Base-by-base conservation (phyloP, 2,329 filamentous ascomycete species). In the Talaromyces pinophilus region DNA sequence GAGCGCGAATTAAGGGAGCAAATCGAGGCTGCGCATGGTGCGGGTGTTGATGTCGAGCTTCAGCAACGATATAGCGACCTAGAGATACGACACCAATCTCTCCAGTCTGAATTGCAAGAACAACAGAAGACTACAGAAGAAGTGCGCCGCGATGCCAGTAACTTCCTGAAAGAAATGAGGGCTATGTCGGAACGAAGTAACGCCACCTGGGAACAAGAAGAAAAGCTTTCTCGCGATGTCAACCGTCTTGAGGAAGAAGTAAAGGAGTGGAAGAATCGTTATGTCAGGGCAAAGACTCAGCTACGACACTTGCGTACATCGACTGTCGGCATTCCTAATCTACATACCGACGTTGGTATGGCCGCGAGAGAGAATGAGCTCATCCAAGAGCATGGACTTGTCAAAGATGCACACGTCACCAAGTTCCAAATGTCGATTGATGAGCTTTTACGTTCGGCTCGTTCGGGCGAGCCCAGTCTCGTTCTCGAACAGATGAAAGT, bases 401-500 rank as follows among this genome's bases (percentile, higher is more conserved):
- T 99, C 72, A 93, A 92, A 79, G 95, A 97, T 78, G 86, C 97
- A 13, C 91, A 97, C 76, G 88, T 99, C 70, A 97, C 94, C 61
- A 93, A 92, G 74, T 98, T 97, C 82, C 95, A 99, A 78, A 90
- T 98, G 67, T 87, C 93, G 25, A 91, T 99, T 68, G 94, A 99
- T 75, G 94, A 98, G 73, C 84, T 98, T 46, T 84, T 99, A 42
- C 90, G 90, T 69, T 86, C 85, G 48, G 92, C 93, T 19, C 88
- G 93, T 60, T 84, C 85, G 40, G 87, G 90, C n/a, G 87, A 90
- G 62, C 88, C 92, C 0, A 86, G 90, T 55, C 86, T 87, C 70
- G 89, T 95, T 40, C 88, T 96, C 59, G 90, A 95, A 54, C 88
- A 90, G 71, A 94, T 97, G 88, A 97, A 96, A 78, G 82, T 86